These are phyloP conservation scores for Castanea sativa DNA, from an alignment of 306 rosid genomes.

Conservation along the genomic window DNA sequence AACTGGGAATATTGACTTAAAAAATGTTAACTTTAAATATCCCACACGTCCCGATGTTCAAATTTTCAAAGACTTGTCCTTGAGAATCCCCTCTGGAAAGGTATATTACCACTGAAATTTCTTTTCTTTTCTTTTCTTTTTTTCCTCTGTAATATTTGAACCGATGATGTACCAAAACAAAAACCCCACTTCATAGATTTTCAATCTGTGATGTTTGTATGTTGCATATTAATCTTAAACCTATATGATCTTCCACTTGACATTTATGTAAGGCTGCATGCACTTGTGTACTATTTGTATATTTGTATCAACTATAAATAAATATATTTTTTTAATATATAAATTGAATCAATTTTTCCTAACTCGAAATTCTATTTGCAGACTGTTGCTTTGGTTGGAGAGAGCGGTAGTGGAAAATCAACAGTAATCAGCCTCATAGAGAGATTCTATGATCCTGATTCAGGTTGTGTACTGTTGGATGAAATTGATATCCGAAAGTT, in stretches of 20 bases:
- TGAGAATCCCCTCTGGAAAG: slow-evolving; percentile 75
- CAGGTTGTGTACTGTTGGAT: slow-evolving; percentile 57
- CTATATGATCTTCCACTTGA: too few species aligned
- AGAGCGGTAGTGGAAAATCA: slow-evolving; percentile 92
- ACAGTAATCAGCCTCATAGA: slow-evolving; percentile 71
- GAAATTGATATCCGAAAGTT: slow-evolving; percentile 48
- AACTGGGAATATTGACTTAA: slow-evolving; percentile 55
- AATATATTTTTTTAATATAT: too few species aligned
- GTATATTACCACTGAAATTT: slow-evolving; percentile 28
- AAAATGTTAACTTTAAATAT: slow-evolving; percentile 62
- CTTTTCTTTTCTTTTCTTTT: background rate
- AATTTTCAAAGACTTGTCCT: slow-evolving; percentile 59
- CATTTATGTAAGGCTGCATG: too few species aligned
- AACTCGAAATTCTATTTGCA: slow-evolving; percentile 11
- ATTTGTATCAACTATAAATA: too few species aligned
- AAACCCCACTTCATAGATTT: too few species aligned
- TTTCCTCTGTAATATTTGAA: background rate
- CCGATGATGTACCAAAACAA: too few species aligned
- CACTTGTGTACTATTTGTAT: too few species aligned
- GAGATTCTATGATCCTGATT: slow-evolving; percentile 74
- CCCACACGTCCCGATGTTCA: slow-evolving; percentile 74
- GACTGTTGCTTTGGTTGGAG: slow-evolving; percentile 93
- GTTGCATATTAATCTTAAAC: too few species aligned
- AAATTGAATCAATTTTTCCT: background rate
- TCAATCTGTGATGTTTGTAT: too few species aligned